Evolutionary conservation across 2,329 filamentous ascomycete genomes (phyloP).

Genomic region (Colletotrichum tabaci): DNA sequence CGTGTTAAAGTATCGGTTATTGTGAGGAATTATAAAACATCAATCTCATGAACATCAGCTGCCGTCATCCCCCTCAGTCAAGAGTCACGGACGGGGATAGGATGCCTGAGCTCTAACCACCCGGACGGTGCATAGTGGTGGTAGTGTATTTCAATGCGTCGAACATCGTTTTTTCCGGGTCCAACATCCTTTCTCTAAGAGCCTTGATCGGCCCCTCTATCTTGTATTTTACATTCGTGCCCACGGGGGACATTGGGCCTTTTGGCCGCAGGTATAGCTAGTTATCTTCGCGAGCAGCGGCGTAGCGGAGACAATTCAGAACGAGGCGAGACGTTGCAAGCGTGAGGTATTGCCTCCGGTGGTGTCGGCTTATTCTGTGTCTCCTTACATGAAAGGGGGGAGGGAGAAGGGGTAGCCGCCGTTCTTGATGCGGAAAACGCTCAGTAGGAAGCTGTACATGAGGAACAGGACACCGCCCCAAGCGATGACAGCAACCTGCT

Average conservation of each 20-base stretch:
- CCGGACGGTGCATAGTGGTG: background rate
- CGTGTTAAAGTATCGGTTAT: background rate
- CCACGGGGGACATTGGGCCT: conserved; percentile 6
- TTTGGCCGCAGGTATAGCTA: background rate
- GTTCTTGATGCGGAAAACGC: conserved; percentile 95
- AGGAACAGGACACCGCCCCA: conserved; percentile 85
- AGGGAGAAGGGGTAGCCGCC: conserved; percentile 94
- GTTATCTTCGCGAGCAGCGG: background rate
- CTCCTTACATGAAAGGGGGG: conserved; percentile 81
- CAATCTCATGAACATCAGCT: background rate
- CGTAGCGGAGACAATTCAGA: conserved; percentile 1
- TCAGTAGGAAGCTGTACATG: conserved; percentile 95
- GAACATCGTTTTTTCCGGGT: background rate
- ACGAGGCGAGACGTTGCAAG: background rate
- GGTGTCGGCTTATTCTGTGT: background rate
- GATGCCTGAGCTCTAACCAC: background rate
- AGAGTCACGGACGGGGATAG: background rate
- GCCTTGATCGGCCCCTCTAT: conserved; percentile 4
- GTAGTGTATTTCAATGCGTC: conserved; percentile 10
- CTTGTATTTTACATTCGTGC: conserved; percentile 29
- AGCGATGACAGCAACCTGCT: conserved; percentile 85
- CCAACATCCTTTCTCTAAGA: background rate
- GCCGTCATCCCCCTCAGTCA: background rate
- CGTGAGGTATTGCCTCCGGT: background rate
- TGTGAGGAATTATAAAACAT: background rate